Evolutionary conservation across 1,284 basidiomycete genomes (phyloP).

Genomic region (Apiotrichum mycotoxinovorans): DNA sequence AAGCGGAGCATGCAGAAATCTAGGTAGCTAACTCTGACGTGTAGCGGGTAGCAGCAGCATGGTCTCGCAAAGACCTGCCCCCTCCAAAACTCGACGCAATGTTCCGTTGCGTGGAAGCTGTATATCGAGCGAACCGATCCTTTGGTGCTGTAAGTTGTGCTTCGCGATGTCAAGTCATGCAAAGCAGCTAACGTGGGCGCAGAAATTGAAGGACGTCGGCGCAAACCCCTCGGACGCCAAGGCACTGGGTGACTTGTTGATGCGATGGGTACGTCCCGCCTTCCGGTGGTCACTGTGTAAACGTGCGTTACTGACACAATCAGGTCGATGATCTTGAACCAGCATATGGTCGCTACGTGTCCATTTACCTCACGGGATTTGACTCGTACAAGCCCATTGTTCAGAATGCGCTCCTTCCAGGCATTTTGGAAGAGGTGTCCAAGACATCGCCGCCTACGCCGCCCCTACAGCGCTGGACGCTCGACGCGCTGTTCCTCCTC

Average conservation of each 20-base stretch:
- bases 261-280: conserved; percentile 77
- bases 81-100: conserved; percentile 86
- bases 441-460: conserved; percentile 58
- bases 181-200: conserved; percentile 16
- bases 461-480: conserved; percentile 62
- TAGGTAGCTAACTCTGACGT: background rate
- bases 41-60: conserved; percentile 92
- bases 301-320: background rate
- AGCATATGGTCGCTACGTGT: conserved; percentile 79
- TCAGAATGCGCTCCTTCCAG: conserved; percentile 66
- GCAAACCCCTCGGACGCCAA: conserved; percentile 90
- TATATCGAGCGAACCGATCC: conserved; percentile 85
- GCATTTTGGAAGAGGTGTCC: conserved; percentile 70
- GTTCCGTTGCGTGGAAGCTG: conserved; percentile 87
- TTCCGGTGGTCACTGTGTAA: background rate
- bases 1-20: background rate
- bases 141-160: conserved; percentile 64
- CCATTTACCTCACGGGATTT: conserved; percentile 71
- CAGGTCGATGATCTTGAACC: conserved; percentile 85
- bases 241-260: conserved; percentile 88
- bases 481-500: conserved; percentile 81
- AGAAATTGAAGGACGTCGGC: conserved; percentile 93
- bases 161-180: background rate
- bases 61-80: conserved; percentile 91
- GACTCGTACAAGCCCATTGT: conserved; percentile 76